phyloP scores from a whole-genome alignment of 192 early-diverging fungal species.

The Podochytrium sp. region DNA sequence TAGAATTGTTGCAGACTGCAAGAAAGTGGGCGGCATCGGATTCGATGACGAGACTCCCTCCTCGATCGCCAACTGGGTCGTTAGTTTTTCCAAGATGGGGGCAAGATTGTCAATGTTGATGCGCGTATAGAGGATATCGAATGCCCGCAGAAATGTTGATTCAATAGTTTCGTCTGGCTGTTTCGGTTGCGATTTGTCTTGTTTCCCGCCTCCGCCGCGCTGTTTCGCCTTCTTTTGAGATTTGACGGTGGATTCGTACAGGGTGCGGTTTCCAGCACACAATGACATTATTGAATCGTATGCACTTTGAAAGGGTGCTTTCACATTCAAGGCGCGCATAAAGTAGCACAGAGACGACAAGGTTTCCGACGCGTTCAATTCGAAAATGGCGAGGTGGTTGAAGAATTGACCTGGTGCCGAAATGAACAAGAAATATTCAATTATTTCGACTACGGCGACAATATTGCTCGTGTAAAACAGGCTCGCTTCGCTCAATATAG shows the following conservation, averaged over 20 bases:
- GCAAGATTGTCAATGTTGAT: slow-evolving; percentile 27
- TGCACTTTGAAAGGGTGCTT: slow-evolving; percentile 38
- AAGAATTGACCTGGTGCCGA: slow-evolving; percentile 38
- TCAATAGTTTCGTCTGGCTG: background rate
- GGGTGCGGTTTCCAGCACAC: slow-evolving; percentile 3
- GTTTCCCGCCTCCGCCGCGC: background rate
- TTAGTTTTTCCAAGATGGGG: background rate
- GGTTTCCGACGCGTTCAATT: slow-evolving; percentile 11
- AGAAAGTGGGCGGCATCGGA: background rate
- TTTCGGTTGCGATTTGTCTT: background rate
- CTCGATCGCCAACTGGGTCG: background rate
- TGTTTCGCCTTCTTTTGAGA: background rate
- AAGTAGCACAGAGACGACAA: slow-evolving; percentile 31
- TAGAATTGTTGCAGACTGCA: background rate
- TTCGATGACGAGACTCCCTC: background rate
- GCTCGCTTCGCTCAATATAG: too few species aligned
- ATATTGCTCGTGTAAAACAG: too few species aligned
- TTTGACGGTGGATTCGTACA: slow-evolving; percentile 7
- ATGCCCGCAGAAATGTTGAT: slow-evolving; percentile 26
- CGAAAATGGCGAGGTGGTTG: slow-evolving; percentile 46
- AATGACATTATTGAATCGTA: slow-evolving; percentile 35
- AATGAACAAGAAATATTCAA: background rate
- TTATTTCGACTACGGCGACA: too few species aligned
- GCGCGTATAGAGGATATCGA: slow-evolving; percentile 39
- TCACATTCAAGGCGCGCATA: slow-evolving; percentile 39